phyloP scores from a whole-genome alignment of 805 yeast species.

The Yamadazyma tumulicola region DNA sequence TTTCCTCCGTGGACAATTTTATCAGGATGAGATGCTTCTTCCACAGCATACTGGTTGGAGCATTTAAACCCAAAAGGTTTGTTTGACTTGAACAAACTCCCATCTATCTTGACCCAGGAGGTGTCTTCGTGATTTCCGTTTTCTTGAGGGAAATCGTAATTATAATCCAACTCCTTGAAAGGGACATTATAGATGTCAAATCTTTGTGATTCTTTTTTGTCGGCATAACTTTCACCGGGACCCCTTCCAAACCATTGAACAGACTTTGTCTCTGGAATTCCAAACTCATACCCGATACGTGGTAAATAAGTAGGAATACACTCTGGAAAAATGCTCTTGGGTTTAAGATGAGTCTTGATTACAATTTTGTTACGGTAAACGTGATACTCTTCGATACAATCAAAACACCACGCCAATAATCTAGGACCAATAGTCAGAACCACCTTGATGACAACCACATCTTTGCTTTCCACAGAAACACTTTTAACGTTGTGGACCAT shows the following conservation, averaged over 20 bases:
- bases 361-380: conserved; percentile 7
- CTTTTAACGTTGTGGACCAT: conserved; percentile 11
- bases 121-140: conserved; percentile 32
- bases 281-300: conserved; percentile 30
- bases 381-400: conserved; percentile 8
- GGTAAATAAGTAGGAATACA: conserved; percentile 24
- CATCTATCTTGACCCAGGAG: conserved; percentile 20
- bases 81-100: conserved; percentile 7
- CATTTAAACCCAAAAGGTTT: conserved; percentile 15
- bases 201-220: conserved; percentile 22
- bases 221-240: conserved; percentile 33
- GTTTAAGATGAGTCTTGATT: conserved; percentile 7
- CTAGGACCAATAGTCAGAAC: conserved; percentile 18
- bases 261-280: conserved; percentile 9
- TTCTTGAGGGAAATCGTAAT: conserved; percentile 34
- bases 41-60: conserved; percentile 12
- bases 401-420: conserved; percentile 23
- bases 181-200: conserved; percentile 19
- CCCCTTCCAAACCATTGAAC: conserved; percentile 33
- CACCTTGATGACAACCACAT: conserved; percentile 10
- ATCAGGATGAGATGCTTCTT: conserved; percentile 17
- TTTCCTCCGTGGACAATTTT: conserved; percentile 12
- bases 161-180: conserved; percentile 16
- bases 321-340: conserved; percentile 4
- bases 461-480: conserved; percentile 1